Base-by-base conservation (phyloP, 257 asterid genomes). In the Misopates orontium region DNA sequence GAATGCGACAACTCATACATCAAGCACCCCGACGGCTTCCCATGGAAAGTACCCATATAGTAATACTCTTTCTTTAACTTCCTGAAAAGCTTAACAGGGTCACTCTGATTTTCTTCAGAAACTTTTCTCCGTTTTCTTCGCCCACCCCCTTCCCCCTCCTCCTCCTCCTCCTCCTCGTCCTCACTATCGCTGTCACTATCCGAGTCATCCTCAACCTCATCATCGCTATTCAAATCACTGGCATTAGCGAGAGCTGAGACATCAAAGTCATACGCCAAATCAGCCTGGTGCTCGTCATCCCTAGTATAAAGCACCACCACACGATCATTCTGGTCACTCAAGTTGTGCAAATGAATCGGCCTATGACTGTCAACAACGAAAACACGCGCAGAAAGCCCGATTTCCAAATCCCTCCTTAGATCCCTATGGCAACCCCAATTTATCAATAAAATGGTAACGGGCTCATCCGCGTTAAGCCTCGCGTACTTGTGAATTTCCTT, bases 341-440 rank as follows among this genome's bases (percentile, higher is more conserved):
- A 62, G 76, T 94, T 94, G 72, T 91, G 99, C 77, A 94, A 82
- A 75, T 94, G 99, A 63, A 94, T 91, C 0, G 99, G 98, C 81
- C 97, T 83, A 72, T 94, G 99, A 80, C 96, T 94, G 77, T 94
- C 98, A 39, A 90, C 98, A 1, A 88, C 96, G 63, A 82, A 91
- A 74, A 94, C 95, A 62, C 82, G 80, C 0, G 99, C 87, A 1
- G 76, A 73, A 0, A 89, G 83, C 7, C 93, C 93, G 3, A 94
- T 71, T 4, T 77, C 68, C 22, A 94, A 79, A 55, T 77, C 86
- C 74, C 73, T 83, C 68, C 84, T 77, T 5, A 94, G 83, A 90
- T 94, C 98, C 81, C 96, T 86, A 75, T 88, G 96, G 77, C 97
- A 87, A 15, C 99, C 99, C 99, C 99, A 94, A 72, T 94, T 94